A percentile compares a stretch with the other conserved stretches of the same genome.
These are phyloP conservation scores for Xylariaceae sp. DNA, from an alignment of 2,329 filamentous ascomycete species.

Conservation along the genomic window DNA sequence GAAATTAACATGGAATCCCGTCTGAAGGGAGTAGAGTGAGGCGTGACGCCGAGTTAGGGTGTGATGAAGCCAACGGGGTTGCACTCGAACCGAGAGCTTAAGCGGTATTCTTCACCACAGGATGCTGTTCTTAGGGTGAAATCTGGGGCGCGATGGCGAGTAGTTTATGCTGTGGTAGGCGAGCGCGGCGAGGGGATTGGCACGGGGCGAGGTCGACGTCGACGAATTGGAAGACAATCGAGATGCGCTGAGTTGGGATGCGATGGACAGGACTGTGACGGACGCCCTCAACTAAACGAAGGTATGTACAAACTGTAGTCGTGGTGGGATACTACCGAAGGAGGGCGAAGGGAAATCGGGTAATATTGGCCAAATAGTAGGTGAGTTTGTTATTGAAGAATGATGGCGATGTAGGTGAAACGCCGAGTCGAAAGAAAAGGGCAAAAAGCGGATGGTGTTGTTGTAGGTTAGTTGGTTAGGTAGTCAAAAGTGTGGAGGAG, in stretches of 20 bases:
- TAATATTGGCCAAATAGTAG: constrained; percentile 15
- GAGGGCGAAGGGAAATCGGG: constrained; percentile 16
- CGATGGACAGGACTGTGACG: constrained; percentile 10
- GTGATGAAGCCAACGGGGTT: constrained; percentile 21
- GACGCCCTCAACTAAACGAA: constrained; percentile 13
- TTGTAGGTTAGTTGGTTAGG: neutral
- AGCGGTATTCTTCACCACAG: neutral
- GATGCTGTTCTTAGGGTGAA: neutral
- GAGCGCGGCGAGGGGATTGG: constrained; percentile 21
- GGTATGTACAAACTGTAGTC: constrained; percentile 19
- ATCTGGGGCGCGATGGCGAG: constrained; percentile 15
- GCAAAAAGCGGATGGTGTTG: too few species aligned
- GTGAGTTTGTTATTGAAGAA: constrained; percentile 18
- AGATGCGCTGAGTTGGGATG: constrained; percentile 18
- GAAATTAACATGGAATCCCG: constrained; percentile 37
- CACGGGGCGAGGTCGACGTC: constrained; percentile 15
- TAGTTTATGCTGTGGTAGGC: constrained; percentile 13
- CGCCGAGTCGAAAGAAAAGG: constrained; percentile 28
- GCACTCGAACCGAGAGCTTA: constrained; percentile 32
- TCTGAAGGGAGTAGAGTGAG: constrained; percentile 11
- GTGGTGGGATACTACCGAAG: constrained; percentile 6
- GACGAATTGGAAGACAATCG: constrained; percentile 20
- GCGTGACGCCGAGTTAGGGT: constrained; percentile 5
- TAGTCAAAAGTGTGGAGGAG: neutral
- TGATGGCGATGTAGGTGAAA: constrained; percentile 26